Percentiles rank a stretch among this genome's conserved stretches.
phyloP scores from a whole-genome alignment of 2,329 filamentous ascomycete genomes.

The Aphanoascus verrucosus region DNA sequence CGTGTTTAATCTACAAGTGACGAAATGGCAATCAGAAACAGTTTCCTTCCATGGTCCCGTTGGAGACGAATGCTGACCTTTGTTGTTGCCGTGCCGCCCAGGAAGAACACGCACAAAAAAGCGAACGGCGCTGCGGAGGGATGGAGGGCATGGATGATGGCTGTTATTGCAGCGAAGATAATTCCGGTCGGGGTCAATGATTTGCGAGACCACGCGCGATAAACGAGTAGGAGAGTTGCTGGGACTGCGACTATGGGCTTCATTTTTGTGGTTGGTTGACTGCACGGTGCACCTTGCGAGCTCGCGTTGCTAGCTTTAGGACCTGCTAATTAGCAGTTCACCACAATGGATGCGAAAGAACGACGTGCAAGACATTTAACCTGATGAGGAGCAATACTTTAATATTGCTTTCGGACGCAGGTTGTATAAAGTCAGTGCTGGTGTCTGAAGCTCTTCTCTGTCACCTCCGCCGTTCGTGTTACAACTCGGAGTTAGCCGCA shows the following conservation, averaged over 20 bases:
- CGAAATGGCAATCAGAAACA: constrained; percentile 10
- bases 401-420: no score
- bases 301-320: no score
- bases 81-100: constrained; percentile 71
- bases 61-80: constrained; percentile 46
- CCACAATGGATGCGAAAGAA: no score
- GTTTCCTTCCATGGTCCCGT: neutral
- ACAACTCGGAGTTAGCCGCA: no score
- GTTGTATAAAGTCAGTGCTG: no score
- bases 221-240: constrained; percentile 48
- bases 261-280: constrained; percentile 22
- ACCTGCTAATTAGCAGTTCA: no score
- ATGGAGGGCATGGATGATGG: constrained; percentile 72
- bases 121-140: constrained; percentile 89
- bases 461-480: no score
- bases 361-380: no score
- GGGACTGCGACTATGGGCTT: constrained; percentile 36
- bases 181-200: constrained; percentile 72
- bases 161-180: constrained; percentile 60
- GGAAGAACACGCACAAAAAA: constrained; percentile 73
- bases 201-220: constrained; percentile 58
- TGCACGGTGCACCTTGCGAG: neutral
- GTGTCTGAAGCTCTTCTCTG: no score
- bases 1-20: constrained; percentile 61
- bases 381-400: no score